These are phyloP conservation scores for Huntiella bhutanensis DNA, from an alignment of 2,329 filamentous ascomycete genomes.

Conservation along the genomic window DNA sequence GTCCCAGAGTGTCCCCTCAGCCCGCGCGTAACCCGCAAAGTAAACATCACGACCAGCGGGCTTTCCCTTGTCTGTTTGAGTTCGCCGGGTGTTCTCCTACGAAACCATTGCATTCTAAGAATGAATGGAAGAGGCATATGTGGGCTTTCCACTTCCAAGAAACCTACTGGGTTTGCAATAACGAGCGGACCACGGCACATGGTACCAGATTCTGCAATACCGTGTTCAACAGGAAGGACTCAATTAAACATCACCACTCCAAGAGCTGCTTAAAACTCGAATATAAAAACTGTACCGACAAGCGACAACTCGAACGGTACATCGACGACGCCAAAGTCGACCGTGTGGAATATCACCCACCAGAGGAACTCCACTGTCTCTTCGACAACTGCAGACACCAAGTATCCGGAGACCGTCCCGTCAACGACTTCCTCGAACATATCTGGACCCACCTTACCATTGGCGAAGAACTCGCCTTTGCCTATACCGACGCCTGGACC, in stretches of 20 bases:
- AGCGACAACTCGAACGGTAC: slow-evolving; percentile 39
- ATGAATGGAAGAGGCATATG: slow-evolving; percentile 91
- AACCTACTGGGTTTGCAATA: slow-evolving; percentile 56
- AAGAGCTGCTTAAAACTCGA: background rate
- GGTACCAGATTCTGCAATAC: slow-evolving; percentile 20
- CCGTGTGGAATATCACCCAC: slow-evolving; percentile 27
- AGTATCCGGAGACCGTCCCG: slow-evolving; percentile 46
- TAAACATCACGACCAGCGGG: background rate
- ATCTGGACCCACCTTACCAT: slow-evolving; percentile 61
- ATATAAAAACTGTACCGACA: slow-evolving; percentile 14
- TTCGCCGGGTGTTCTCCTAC: slow-evolving; percentile 47
- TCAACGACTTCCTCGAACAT: slow-evolving; percentile 78
- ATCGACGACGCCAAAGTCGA: slow-evolving; percentile 22
- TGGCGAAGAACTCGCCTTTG: slow-evolving; percentile 13
- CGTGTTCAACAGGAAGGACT: slow-evolving; percentile 72
- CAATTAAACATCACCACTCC: background rate
- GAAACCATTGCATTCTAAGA: slow-evolving; percentile 60
- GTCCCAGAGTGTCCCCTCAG: no score
- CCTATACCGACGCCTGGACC: background rate
- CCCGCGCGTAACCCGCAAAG: background rate
- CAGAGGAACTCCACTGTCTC: slow-evolving; percentile 35
- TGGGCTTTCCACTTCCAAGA: slow-evolving; percentile 60
- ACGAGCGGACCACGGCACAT: slow-evolving; percentile 20
- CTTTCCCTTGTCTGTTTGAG: slow-evolving; percentile 46
- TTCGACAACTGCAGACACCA: slow-evolving; percentile 35